A percentile compares a stretch with the other conserved stretches of the same genome.
phyloP scores from a whole-genome alignment of 2,329 filamentous ascomycete genomes.

The Pseudocercospora ulei region DNA sequence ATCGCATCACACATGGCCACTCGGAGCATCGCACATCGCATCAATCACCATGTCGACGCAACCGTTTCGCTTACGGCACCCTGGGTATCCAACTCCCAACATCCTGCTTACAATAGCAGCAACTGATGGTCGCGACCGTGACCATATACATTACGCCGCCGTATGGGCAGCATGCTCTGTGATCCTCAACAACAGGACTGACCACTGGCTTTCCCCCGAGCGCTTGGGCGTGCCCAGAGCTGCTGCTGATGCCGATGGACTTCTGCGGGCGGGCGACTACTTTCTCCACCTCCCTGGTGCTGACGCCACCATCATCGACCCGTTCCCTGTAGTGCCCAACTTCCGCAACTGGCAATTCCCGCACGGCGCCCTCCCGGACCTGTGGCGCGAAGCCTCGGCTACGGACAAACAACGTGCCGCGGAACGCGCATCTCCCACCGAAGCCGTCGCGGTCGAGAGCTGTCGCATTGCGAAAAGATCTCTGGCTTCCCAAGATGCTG shows the following conservation, averaged over 20 bases:
- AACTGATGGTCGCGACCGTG: slow-evolving; percentile 4
- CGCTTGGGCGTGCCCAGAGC: slow-evolving; percentile 1
- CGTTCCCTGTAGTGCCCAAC: slow-evolving; percentile 20
- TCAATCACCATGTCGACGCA: no score
- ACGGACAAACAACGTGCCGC: not conserved
- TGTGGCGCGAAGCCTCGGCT: slow-evolving; percentile 3
- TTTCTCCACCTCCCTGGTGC: slow-evolving; percentile 9
- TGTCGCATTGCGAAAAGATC: slow-evolving; percentile 6
- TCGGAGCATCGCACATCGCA: no score
- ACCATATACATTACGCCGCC: slow-evolving; percentile 9
- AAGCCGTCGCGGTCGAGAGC: slow-evolving; percentile 7
- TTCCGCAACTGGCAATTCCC: slow-evolving; percentile 21
- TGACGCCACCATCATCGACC: slow-evolving; percentile 1
- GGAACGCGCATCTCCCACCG: slow-evolving; percentile 4
- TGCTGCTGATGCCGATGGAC: slow-evolving; percentile 5
- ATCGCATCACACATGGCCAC: no score
- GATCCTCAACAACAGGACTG: slow-evolving; percentile 8
- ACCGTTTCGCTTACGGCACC: no score
- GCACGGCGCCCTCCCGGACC: slow-evolving; percentile 9
- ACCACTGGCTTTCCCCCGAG: slow-evolving; percentile 9
- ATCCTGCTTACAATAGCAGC: no score
- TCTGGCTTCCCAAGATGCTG: no score
- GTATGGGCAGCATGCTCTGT: slow-evolving; percentile 9
- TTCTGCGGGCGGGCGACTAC: slow-evolving; percentile 8
- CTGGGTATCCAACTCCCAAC: no score